These are phyloP conservation scores for Dactylellina haptotyla DNA, from an alignment of 2,329 filamentous ascomycete species.

Conservation along the genomic window DNA sequence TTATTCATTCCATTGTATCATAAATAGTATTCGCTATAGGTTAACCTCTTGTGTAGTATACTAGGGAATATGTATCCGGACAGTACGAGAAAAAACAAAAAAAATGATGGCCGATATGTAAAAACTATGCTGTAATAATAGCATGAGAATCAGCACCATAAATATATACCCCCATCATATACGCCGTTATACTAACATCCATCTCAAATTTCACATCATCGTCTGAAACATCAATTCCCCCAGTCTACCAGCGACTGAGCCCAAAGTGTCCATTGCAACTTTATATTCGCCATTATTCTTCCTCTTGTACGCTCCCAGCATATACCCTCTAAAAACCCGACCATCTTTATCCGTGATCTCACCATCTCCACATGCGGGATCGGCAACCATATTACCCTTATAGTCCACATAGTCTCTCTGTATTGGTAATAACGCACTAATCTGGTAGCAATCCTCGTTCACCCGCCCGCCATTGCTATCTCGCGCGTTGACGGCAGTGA, in stretches of 20 bases:
- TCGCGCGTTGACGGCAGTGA: constrained; percentile 30
- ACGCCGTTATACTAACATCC: too few species aligned
- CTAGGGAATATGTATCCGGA: too few species aligned
- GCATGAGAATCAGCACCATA: too few species aligned
- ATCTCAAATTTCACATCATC: neutral
- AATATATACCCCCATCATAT: too few species aligned
- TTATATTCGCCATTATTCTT: constrained; percentile 34
- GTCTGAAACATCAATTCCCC: constrained; percentile 42
- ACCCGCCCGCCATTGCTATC: neutral
- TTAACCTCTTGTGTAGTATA: too few species aligned
- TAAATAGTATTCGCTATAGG: too few species aligned
- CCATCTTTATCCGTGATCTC: neutral
- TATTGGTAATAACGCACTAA: constrained; percentile 36
- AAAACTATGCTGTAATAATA: too few species aligned
- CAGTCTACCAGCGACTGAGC: constrained; percentile 12
- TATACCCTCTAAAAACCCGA: constrained; percentile 46
- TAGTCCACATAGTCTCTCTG: constrained; percentile 46
- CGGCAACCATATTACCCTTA: constrained; percentile 18
- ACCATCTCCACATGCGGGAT: constrained; percentile 11
- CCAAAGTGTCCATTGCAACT: constrained; percentile 33
- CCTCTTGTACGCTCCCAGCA: constrained; percentile 44
- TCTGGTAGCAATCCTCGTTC: constrained; percentile 36
- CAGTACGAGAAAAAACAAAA: too few species aligned
- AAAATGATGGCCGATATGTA: too few species aligned
- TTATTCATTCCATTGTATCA: too few species aligned